Base-by-base conservation (phyloP, 345 rosid genomes). In the Heritiera littoralis region DNA sequence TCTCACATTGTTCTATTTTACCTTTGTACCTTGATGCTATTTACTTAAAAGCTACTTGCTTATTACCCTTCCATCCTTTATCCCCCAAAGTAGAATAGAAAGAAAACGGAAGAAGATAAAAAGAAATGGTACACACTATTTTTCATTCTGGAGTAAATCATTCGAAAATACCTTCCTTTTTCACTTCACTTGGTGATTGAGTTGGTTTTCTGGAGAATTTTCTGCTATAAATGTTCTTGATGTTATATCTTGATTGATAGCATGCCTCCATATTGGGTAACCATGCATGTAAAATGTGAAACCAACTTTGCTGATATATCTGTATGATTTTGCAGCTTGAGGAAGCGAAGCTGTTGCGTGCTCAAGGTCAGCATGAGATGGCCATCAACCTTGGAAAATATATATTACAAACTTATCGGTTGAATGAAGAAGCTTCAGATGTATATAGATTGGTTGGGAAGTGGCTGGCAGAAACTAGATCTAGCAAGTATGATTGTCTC, bases 391-490 rank as follows among this genome's bases (percentile, higher is more conserved):
- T 94, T 79, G 98, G 93, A 59, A 91, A 89, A 77, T 92, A 90
- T 83, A 85, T 95, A 75, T 89, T 92, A 64, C 84, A 90, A 77
- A 89, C 92, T 84, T 88, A 86, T 81, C 82, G 84, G 70, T 81
- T 87, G 77, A 81, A 84, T 59, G 96, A 93, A 80, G 93, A 86
- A 73, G 88, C 91, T 75, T 88, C 98, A 58, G 90, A 93, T 78
- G 92, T 92, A 18, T 81, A 88, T 81, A 94, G 98, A 80, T 87
- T 95, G 87, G 90, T 91, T 45, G 99, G 99, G 58, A 95, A 93
- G 86, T 95, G 99, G 99, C 91, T 95, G 72, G 99, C 96, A 4
- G 97, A 93, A 91, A 92, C 96, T 81, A 86, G 99, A 92, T 92
- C 98, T 78, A 93, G 98, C 99, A 93, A 88, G 99, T 95, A 56